Evolutionary conservation across 1,139 yeast species (phyloP).

Genomic region (Zygotorulaspora mrakii): DNA sequence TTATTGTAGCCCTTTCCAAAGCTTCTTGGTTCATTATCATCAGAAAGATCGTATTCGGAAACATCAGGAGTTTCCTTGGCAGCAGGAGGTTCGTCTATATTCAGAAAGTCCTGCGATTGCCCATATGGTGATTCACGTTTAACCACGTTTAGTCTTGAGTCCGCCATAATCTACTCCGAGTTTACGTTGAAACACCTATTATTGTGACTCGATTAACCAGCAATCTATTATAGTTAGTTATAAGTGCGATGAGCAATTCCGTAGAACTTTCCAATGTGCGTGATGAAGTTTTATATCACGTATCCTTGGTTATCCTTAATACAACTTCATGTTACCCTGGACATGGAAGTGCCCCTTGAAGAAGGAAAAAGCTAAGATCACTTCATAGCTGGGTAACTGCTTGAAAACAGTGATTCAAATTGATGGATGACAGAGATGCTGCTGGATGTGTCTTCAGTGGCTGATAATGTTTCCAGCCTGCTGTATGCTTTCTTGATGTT

Average conservation of each 20-base stretch:
- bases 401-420: slow-evolving; percentile 1
- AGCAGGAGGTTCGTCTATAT: slow-evolving; percentile 31
- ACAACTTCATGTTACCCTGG: neutral
- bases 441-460: neutral
- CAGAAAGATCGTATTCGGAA: slow-evolving; percentile 13
- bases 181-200: neutral
- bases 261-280: too few species aligned
- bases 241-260: too few species aligned
- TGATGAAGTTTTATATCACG: neutral
- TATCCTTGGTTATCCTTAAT: slow-evolving; percentile 3
- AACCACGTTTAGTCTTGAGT: slow-evolving; percentile 5
- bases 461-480: slow-evolving; percentile 2
- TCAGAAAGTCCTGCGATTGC: slow-evolving; percentile 27
- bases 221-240: too few species aligned
- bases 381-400: slow-evolving; percentile 4
- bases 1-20: neutral
- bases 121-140: slow-evolving; percentile 7
- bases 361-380: neutral
- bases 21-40: slow-evolving; percentile 1
- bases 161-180: neutral
- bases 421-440: neutral
- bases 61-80: slow-evolving; percentile 26
- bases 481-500: slow-evolving; percentile 5
- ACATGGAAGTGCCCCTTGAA: neutral
- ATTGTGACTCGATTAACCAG: too few species aligned